Evolutionary conservation across 1,284 basidiomycete species (phyloP).

Genomic region (Ganoderma leucocontextum): DNA sequence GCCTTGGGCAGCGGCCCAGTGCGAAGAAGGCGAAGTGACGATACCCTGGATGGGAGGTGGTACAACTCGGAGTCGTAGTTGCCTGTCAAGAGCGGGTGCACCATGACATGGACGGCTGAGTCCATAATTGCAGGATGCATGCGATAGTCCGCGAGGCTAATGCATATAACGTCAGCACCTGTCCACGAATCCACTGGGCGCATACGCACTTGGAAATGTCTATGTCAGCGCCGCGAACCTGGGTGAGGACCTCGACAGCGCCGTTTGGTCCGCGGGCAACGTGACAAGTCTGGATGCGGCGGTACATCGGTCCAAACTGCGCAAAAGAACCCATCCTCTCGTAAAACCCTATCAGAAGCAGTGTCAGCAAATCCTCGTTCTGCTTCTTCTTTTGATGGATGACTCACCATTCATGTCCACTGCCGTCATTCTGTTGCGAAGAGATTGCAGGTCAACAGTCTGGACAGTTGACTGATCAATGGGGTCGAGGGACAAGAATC

Average conservation of each 20-base stretch:
- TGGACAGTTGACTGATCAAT: neutral
- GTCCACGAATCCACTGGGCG: too few relatives aligned
- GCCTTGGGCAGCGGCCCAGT: slow-evolving; percentile 25
- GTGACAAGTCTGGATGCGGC: slow-evolving; percentile 18
- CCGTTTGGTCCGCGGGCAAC: slow-evolving; percentile 13
- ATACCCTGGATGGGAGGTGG: slow-evolving; percentile 42
- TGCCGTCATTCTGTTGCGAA: slow-evolving; percentile 26
- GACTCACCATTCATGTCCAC: slow-evolving; percentile 22
- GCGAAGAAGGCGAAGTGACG: slow-evolving; percentile 25
- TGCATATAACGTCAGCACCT: neutral
- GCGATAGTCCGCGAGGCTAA: slow-evolving; percentile 19
- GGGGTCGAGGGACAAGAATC: slow-evolving; percentile 40
- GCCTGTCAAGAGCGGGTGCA: slow-evolving; percentile 40
- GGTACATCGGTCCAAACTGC: slow-evolving; percentile 28
- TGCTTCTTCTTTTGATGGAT: neutral
- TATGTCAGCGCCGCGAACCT: slow-evolving; percentile 14
- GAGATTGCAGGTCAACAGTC: slow-evolving; percentile 29
- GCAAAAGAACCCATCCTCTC: slow-evolving; percentile 19
- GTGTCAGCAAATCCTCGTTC: neutral
- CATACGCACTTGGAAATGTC: slow-evolving; percentile 30
- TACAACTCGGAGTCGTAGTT: slow-evolving; percentile 39
- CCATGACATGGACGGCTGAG: slow-evolving; percentile 43
- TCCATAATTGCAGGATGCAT: slow-evolving; percentile 53
- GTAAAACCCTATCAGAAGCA: slow-evolving; percentile 12
- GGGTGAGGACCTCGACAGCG: slow-evolving; percentile 13